Evolutionary conservation across 257 asterid genomes (phyloP).

Genomic region (Verbena officinalis): DNA sequence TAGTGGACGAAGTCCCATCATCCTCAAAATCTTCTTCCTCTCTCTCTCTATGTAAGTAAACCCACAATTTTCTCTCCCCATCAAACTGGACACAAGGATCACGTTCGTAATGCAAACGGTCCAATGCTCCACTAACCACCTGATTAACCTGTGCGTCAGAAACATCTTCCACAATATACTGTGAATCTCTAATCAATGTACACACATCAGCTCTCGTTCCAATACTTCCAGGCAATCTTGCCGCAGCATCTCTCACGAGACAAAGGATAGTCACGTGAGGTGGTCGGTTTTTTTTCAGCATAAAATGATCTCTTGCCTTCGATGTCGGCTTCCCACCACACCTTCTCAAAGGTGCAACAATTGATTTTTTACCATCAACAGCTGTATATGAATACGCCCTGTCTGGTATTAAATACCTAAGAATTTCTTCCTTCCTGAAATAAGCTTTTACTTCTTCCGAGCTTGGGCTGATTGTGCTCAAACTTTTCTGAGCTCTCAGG

Average conservation of each 20-base stretch:
- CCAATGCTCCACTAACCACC: conserved; percentile 97
- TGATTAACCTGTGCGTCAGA: conserved; percentile 95
- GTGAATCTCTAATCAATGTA: conserved; percentile 93
- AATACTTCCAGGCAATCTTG: conserved; percentile 97
- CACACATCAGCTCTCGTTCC: conserved; percentile 99
- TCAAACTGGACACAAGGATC: conserved; percentile 98
- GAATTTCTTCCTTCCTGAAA: conserved; percentile 89
- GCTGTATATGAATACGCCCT: conserved; percentile 92
- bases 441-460: conserved; percentile 87
- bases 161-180: conserved; percentile 88
- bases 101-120: conserved; percentile 94
- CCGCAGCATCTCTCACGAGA: conserved; percentile 98
- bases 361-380: conserved; percentile 91
- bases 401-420: conserved; percentile 95
- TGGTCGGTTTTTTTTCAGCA: conserved; percentile 94
- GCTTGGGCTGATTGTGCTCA: conserved; percentile 83
- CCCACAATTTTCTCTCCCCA: conserved; percentile 97
- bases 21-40: conserved; percentile 99
- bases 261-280: conserved; percentile 98
- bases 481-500: conserved; percentile 96
- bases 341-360: conserved; percentile 98
- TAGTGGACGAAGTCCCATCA: conserved; percentile 97
- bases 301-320: conserved; percentile 98
- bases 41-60: conserved; percentile 86
- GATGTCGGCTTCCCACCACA: conserved; percentile 99